A percentile compares a stretch with the other conserved stretches of the same genome.
These are phyloP conservation scores for Alloascoidea africana DNA, from an alignment of 805 yeast genomes.

Conservation along the genomic window DNA sequence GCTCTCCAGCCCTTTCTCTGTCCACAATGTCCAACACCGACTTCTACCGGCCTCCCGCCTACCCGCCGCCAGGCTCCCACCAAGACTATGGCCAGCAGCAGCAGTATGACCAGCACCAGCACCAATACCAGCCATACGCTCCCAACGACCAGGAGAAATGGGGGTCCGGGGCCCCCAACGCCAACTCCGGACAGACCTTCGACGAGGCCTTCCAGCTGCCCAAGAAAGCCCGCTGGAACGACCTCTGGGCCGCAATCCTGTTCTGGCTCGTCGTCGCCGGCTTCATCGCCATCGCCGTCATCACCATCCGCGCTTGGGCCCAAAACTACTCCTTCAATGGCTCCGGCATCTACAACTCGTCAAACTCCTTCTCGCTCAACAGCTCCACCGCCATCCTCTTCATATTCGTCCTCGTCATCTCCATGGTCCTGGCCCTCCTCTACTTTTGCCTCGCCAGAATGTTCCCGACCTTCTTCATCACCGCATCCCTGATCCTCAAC, in stretches of 20 bases:
- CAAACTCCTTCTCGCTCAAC: constrained; percentile 46
- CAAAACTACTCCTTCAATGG: constrained; percentile 41
- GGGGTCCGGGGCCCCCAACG: constrained; percentile 1
- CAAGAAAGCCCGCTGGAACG: constrained; percentile 48
- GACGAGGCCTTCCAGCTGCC: constrained; percentile 56
- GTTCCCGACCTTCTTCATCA: constrained; percentile 53
- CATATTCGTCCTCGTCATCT: constrained; percentile 45
- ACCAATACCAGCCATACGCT: background rate
- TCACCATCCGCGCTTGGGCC: constrained; percentile 52
- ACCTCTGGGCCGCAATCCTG: constrained; percentile 46
- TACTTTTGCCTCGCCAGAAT: constrained; percentile 48
- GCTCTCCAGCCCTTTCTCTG: too few species aligned
- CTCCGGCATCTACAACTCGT: constrained; percentile 38
- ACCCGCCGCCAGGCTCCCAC: background rate
- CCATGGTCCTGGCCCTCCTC: constrained; percentile 38
- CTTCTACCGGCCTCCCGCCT: background rate
- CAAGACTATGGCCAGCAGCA: constrained; percentile 1
- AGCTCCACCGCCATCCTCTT: constrained; percentile 63
- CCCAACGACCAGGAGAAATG: constrained; percentile 1
- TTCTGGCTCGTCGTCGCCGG: constrained; percentile 41
- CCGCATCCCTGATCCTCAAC: constrained; percentile 51
- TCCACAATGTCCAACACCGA: too few species aligned
- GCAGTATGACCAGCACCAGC: background rate
- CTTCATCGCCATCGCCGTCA: constrained; percentile 53
- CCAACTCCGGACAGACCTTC: constrained; percentile 25